phyloP scores from a whole-genome alignment of 192 early-diverging fungal species.

The Coemansia sp. region DNA sequence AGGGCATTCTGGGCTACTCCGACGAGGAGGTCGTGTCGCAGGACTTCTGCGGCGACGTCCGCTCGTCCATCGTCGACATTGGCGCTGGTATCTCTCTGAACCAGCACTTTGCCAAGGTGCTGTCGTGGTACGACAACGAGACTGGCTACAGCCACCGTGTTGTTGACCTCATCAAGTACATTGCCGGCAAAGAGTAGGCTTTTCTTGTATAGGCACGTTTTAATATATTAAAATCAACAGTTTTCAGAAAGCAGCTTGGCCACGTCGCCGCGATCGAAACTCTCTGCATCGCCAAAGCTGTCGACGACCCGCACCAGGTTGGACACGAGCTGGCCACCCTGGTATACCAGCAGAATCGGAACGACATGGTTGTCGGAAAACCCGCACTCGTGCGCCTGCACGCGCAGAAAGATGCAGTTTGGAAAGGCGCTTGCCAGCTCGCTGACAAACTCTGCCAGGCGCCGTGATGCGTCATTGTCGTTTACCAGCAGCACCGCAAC shows the following conservation, averaged over 20 bases:
- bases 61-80: constrained; percentile 93
- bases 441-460: constrained; percentile 18
- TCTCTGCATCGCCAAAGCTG: constrained; percentile 11
- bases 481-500: constrained; percentile 20
- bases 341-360: constrained; percentile 40
- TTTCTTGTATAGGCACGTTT: no score
- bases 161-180: constrained; percentile 80
- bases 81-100: constrained; percentile 93
- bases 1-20: constrained; percentile 91
- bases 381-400: constrained; percentile 36
- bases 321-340: constrained; percentile 28
- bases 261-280: constrained; percentile 30
- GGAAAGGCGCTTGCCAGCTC: constrained; percentile 6
- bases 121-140: constrained; percentile 93
- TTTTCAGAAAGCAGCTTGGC: constrained; percentile 5
- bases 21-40: constrained; percentile 93
- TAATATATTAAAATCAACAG: background rate
- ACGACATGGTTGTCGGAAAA: constrained; percentile 29
- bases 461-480: constrained; percentile 8
- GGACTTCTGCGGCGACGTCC: constrained; percentile 90
- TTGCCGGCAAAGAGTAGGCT: constrained; percentile 58
- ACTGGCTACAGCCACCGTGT: constrained; percentile 90
- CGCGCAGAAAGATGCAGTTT: constrained; percentile 28
- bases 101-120: constrained; percentile 93
- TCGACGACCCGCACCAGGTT: constrained; percentile 47